Base-by-base conservation (phyloP, 805 yeast species). In the Wickerhamomyces kurtzmanii region DNA sequence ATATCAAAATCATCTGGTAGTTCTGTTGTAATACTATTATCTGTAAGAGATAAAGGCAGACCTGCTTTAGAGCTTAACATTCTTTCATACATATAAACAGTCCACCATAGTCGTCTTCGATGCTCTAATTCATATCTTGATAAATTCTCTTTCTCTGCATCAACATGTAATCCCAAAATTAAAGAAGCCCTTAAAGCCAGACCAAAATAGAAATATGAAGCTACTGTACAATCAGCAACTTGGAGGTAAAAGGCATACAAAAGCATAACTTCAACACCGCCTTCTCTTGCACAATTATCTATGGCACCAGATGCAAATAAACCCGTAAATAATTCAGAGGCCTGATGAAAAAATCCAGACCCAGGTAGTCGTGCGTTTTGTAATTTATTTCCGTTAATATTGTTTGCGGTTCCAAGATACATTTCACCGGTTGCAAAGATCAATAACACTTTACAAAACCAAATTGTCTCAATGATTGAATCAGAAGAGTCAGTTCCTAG, bases 31-130 rank as follows among this genome's bases (percentile, higher is more conserved):
- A 87, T 78, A 34, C 89, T 81, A 33, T 79, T 82, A 46, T 81
- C 91, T 1, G 91, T 77, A 33, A 87, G 68, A 29, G 84, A 73
- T 23, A 81, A 49, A 1, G 93, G 93, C 15, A 81, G 53, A 1
- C 93, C 93, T 0, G 87, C 87, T 43, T 81, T 81, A 9, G 87
- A 77, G 6, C 85, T 77, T 22, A 81, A 53, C 89, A 81, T 80
- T 50, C 89, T 56, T 54, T 86, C 96, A 40, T 83, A 70, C 51
- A 77, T 72, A 53, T 83, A 85, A 18, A 79, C 74, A 23, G 86
- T 77, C 96, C 96, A 86, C 60, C 89, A 86, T 20, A 84, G 53
- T 32, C 87, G 68, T 45, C 94, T 68, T 28, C 94, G 65, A 50
- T 82, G 86, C 39, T 87, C 94, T 39, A 80, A 75, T 59, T 79